phyloP scores from a whole-genome alignment of 2,329 filamentous ascomycete species.

The Alternaria conjuncta region DNA sequence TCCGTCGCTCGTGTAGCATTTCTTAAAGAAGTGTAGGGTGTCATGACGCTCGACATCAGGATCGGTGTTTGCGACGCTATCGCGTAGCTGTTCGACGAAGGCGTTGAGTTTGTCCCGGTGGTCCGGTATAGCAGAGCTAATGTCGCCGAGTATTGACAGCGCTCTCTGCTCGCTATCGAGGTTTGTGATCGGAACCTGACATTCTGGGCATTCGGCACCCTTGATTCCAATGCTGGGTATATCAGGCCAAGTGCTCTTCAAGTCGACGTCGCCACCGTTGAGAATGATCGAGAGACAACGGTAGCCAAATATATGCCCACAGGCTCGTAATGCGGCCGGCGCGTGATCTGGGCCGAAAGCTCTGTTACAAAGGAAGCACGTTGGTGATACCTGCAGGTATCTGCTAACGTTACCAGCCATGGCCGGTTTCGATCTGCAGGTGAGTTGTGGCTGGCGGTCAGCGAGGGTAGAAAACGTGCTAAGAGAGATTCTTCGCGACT shows the following conservation, averaged over 20 bases:
- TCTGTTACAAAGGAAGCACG: conserved; percentile 1
- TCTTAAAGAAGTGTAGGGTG: conserved; percentile 2
- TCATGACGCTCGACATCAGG: neutral
- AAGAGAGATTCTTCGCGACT: neutral
- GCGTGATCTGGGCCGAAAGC: neutral
- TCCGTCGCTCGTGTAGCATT: conserved; percentile 6
- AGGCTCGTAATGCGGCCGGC: neutral
- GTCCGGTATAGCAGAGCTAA: neutral
- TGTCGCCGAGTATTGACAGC: neutral
- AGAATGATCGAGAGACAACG: conserved; percentile 1
- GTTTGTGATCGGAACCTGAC: neutral
- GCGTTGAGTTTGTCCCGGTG: conserved; percentile 1
- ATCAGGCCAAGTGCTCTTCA: conserved; percentile 1
- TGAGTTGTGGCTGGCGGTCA: neutral
- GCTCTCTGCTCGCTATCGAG: conserved; percentile 4
- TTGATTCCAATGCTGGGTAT: neutral
- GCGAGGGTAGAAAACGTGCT: neutral
- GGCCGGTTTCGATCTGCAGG: neutral
- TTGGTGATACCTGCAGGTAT: neutral
- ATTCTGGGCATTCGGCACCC: conserved; percentile 4
- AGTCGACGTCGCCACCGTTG: conserved; percentile 3
- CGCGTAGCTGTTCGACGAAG: conserved; percentile 3
- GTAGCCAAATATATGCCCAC: conserved; percentile 3
- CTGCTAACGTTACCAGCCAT: conserved; percentile 1
- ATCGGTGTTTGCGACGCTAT: neutral